A percentile compares a stretch with the other conserved stretches of the same genome.
Conservation (phyloP, 2,329 filamentous ascomycete genomes). For the Xylariales sp. region DNA sequence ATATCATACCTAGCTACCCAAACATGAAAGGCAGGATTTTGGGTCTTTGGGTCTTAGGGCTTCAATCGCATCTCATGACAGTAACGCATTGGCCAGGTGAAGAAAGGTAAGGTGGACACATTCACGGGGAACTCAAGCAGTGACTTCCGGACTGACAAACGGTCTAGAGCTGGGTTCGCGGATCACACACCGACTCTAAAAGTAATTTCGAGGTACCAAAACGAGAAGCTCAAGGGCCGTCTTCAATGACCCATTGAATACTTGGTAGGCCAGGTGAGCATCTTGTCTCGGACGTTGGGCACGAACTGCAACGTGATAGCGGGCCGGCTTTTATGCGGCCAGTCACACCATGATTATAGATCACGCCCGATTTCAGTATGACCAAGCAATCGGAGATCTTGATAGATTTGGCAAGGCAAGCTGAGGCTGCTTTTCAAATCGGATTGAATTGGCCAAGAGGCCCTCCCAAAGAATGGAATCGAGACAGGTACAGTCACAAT, state of each 20-base stretch:
- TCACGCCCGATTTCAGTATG: neutral
- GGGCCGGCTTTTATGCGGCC: constrained; percentile 9
- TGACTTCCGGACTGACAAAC: neutral
- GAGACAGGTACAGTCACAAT: constrained; percentile 2
- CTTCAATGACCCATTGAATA: no score
- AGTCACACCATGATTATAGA: constrained; percentile 2
- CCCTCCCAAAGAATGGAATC: neutral
- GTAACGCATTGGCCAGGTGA: no score
- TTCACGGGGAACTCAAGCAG: constrained; percentile 1
- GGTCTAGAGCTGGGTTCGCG: no score
- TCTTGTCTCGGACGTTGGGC: constrained; percentile 8
- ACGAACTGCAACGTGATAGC: constrained; percentile 8
- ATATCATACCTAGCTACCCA: no score
- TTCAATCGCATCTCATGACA: no score
- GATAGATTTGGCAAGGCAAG: neutral
- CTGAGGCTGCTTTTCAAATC: neutral
- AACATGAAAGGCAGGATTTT: no score
- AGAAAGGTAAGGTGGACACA: no score
- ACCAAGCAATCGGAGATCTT: constrained; percentile 6
- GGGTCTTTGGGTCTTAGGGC: no score
- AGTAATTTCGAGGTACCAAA: constrained; percentile 6
- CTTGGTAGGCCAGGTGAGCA: no score
- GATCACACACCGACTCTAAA: constrained; percentile 4
- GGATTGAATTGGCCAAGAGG: neutral
- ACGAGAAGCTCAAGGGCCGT: constrained; percentile 3